Evolutionary conservation across 352 stramenopile genomes (phyloP), one percentile per base, ranked within the genome.

Genomic region (Thalassiosira oceanica): DNA sequence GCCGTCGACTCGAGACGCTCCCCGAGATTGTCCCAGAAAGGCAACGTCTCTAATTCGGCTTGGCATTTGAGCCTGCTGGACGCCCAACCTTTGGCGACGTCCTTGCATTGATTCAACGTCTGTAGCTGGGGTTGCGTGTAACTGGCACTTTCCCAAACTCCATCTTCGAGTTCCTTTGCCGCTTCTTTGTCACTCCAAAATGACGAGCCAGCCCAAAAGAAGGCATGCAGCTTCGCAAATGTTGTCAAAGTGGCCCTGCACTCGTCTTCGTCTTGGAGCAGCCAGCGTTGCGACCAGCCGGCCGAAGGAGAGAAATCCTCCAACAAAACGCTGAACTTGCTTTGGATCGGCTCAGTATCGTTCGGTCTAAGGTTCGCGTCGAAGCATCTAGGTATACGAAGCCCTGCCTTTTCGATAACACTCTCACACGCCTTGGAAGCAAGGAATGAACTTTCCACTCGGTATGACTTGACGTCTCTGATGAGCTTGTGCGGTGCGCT

Each of bases 71-170:
- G 45, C 27, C 46, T 53, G 13, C 72, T 74, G 15, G 49, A 55
- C 3, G 45, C 23, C 73, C 76, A 89, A 23, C 57, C 78, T 2
- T 45, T 33, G 21, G 56, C 73, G 56, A 89, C 60, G 24, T 58
- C 63, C 39, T 71, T 49, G n/a, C 78, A 75, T 58, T 89, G 82
- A 21, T 71, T 58, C 10, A 46, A 21, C 23, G 57, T 80, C 48
- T 86, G 78, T 7, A 80, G 35, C 10, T 70, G 52, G n/a, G 78
- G 79, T 56, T 88, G 82, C 53, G 80, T 77, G 49, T 88, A 87
- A 8, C 72, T 61, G 8, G 58, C 82, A 15, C 74, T 78, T 29
- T 50, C 16, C 82, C 82, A 89, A 21, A 88, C 62, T 27, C n/a
- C 28, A n/a, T 37, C 28, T 48, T 79, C 57, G 4, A 86, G 54